Base-by-base conservation (phyloP, 2,329 filamentous ascomycete species). In the Scolecobasidium constrictum region DNA sequence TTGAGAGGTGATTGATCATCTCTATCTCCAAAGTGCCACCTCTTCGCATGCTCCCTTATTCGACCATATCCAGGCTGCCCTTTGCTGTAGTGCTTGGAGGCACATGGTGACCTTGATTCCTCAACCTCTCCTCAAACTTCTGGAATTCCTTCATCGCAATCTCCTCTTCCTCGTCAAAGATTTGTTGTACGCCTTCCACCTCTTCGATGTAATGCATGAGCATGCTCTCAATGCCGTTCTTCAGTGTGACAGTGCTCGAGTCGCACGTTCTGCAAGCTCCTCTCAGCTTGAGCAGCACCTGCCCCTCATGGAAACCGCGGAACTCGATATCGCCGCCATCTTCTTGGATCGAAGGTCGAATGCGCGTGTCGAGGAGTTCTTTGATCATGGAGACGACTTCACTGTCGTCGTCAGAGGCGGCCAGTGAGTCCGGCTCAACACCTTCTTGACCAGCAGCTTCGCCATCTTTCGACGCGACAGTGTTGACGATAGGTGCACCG, bases 351-450 rank as follows among this genome's bases (percentile, higher is more conserved):
- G 90, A 85, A 1, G 92, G 92, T 35, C 92, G 75, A 56, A 98
- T 94, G 48, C 92, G 75, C 19, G 92, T 98, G 64, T 98, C 92
- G 26, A 98, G 71, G 22, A 98, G 69, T 66, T 98, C 92, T 68
- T 96, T 94, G 66, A 98, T 96, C 92, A 96, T 96, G 46, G 86
- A 83, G 6, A 98, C 83, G 9, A 95, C 86, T 64, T 98, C 92
- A 51, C 81, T 82, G 59, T 98, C 92, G 48, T 93, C 81, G 58
- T 94, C 87, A 53, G 90, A 80, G 61, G 90, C 94, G 17, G 77
- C 77, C 40, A 94, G 68, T 47, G 77, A 83, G 54, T 94, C 86
- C 47, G 76, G 75, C 48, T 69, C 68, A n/a, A 18, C 61, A 39
- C 62, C 63, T 45, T 65, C 64, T 54, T 74, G 66, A 20, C 67